Evolutionary conservation across 106 monocot species (phyloP), one percentile per base, ranked within the genome.

Genomic region (Dendrobium nobile): DNA sequence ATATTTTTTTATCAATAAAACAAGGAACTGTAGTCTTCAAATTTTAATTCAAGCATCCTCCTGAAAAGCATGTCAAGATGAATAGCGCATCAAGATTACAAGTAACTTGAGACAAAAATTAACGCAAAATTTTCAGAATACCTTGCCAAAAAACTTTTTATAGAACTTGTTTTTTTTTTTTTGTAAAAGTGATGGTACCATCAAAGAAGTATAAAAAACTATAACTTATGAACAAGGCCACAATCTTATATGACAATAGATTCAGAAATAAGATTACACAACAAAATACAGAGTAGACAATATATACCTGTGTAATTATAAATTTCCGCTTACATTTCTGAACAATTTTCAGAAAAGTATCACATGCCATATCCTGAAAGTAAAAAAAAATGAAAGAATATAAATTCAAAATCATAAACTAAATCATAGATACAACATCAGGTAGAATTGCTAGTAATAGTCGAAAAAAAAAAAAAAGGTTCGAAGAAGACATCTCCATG

Each of bases 261-360:
- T n/a, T n/a, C 43, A 41, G 15, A 68, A 18, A 16, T 44, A 15
- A 81, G 41, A 74, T 59, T 67, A 18, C 24, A n/a, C 19, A n/a
- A 44, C n/a, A 75, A 75, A 37, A 43, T 11, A 31, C 37, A 70
- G 42, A 42, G 2, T 11, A 22, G 41, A 47, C 26, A 78, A 28
- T 28, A 59, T 27, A 58, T 51, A 90, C 96, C 92, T 97, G 96
- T 19, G 84, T 86, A 47, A 86, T 85, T 7, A 97, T 94, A 84
- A 97, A 97, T 80, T 97, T 97, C 16, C 96, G 90, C 80, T 97
- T 97, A 83, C 96, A 97, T 81, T 97, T 97, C 78, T 97, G 96
- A 41, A 97, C 96, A 88, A 97, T 97, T 80, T 97, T 97, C 77
- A 97, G 72, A 77, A 97, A 97, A 78, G 96, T 97, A 77, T 97